Evolutionary conservation across 345 rosid genomes (phyloP).

Genomic region (Corymbia maculata): DNA sequence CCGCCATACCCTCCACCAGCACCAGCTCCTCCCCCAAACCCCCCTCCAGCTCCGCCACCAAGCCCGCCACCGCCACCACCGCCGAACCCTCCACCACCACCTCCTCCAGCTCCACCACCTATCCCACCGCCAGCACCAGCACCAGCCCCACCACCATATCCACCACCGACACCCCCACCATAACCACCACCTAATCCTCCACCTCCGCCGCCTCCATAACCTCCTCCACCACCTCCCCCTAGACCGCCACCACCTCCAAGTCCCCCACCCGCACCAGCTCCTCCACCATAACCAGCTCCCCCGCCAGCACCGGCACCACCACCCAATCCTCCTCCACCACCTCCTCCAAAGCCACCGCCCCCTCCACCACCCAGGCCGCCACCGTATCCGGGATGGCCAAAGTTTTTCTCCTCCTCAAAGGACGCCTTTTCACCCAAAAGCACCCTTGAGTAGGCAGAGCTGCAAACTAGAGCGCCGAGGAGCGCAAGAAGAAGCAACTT

Average conservation of each 20-base stretch:
- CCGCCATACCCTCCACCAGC: slow-evolving; percentile 24
- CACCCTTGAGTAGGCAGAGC: slow-evolving; percentile 20
- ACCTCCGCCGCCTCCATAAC: slow-evolving; percentile 21
- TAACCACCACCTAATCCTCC: slow-evolving; percentile 10
- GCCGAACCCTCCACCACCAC: background rate
- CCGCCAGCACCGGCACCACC: background rate
- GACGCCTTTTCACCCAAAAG: slow-evolving; percentile 15
- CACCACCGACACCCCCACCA: slow-evolving; percentile 17
- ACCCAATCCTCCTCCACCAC: background rate
- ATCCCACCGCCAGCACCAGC: background rate
- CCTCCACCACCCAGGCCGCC: slow-evolving; percentile 4
- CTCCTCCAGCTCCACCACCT: slow-evolving; percentile 1
- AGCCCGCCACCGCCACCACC: background rate
- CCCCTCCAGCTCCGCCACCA: slow-evolving; percentile 13
- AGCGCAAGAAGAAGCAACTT: slow-evolving; percentile 19
- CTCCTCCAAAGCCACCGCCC: slow-evolving; percentile 2
- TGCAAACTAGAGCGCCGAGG: slow-evolving; percentile 20
- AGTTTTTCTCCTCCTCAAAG: slow-evolving; percentile 29
- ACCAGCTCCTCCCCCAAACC: slow-evolving; percentile 16
- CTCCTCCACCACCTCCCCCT: slow-evolving; percentile 8
- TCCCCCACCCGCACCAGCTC: background rate
- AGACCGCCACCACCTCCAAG: slow-evolving; percentile 15
- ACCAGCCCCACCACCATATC: background rate
- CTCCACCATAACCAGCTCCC: slow-evolving; percentile 8
- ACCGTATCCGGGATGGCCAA: slow-evolving; percentile 8